Percentiles rank a stretch among this genome's conserved stretches.
phyloP scores from a whole-genome alignment of 345 rosid genomes.

The thale cress (Arabidopsis thaliana) region TAIR10.1 NC_003071.7:1692501-1693000 shows the following conservation, averaged over 20 bases:
- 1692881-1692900: not conserved
- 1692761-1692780: conserved; percentile 6
- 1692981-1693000: not conserved
- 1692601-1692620: no score
- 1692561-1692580: no score
- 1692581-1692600: no score
- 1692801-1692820: conserved; percentile 4
- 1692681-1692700: not conserved
- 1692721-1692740: not conserved
- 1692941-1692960: not conserved
- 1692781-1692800: conserved; percentile 11
- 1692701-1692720: not conserved
- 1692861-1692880: conserved; percentile 20
- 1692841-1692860: conserved; percentile 14
- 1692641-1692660: no score
- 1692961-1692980: not conserved
- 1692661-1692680: no score
- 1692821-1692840: conserved; percentile 31
- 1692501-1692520: no score
- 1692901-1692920: conserved; percentile 20
- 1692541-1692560: no score
- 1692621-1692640: no score
- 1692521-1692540: no score
- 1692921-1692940: not conserved
- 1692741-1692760: conserved; percentile 24